Conservation (phyloP, 352 stramenopile genomes). For the Pythium volutum region DNA sequence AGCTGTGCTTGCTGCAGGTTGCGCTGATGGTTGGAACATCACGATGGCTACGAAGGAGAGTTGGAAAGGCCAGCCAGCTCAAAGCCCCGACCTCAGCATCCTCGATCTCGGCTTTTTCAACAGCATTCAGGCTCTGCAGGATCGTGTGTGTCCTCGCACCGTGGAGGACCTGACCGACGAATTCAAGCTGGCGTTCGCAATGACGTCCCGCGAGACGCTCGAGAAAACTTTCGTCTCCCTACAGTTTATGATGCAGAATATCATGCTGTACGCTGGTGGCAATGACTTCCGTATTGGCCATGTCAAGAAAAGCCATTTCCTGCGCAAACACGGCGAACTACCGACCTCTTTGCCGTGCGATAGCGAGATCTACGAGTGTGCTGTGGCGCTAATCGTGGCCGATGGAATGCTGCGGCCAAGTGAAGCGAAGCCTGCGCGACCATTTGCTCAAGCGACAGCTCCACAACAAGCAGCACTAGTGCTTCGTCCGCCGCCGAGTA, state of each 20-base stretch:
- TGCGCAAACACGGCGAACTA: neutral
- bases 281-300: slow-evolving; percentile 8
- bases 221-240: slow-evolving; percentile 14
- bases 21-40: slow-evolving; percentile 3
- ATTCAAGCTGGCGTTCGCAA: neutral
- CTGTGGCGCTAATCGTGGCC: too few relatives aligned
- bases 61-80: slow-evolving; percentile 4
- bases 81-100: slow-evolving; percentile 23
- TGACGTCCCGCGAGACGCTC: neutral
- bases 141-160: neutral
- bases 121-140: slow-evolving; percentile 17
- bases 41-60: neutral
- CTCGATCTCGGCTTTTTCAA: slow-evolving; percentile 27
- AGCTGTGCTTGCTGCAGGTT: neutral
- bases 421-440: too few relatives aligned
- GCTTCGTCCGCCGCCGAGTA: too few relatives aligned
- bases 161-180: slow-evolving; percentile 16
- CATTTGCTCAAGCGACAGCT: too few relatives aligned
- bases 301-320: slow-evolving; percentile 1
- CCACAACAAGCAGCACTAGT: too few relatives aligned
- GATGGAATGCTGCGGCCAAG: too few relatives aligned
- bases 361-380: too few relatives aligned
- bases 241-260: slow-evolving; percentile 4
- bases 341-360: neutral
- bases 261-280: slow-evolving; percentile 2